These are phyloP conservation scores for Porcisia deanei DNA, from an alignment of 208 protist genomes.

Conservation along the genomic window DNA sequence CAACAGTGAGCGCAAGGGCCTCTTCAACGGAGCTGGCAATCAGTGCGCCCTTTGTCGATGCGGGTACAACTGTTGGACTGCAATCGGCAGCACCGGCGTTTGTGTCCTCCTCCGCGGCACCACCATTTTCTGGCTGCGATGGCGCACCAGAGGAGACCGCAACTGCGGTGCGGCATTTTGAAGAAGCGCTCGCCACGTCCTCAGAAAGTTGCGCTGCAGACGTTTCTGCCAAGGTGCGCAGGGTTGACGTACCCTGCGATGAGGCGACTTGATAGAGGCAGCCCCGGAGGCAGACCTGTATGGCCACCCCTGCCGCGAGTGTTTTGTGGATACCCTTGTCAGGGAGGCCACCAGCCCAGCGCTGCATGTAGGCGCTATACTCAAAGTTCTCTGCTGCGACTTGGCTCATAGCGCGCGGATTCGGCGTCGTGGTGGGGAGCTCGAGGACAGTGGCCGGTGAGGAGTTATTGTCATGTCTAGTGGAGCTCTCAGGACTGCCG, in stretches of 20 bases:
- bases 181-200: slow-evolving; percentile 9
- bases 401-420: slow-evolving; percentile 31
- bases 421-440: slow-evolving; percentile 7
- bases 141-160: neutral
- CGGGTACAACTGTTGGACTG: neutral
- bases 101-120: neutral
- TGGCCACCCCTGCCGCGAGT: neutral
- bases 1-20: slow-evolving; percentile 9
- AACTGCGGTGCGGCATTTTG: neutral
- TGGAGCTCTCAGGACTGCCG: neutral
- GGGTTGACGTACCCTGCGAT: slow-evolving; percentile 5
- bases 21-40: slow-evolving; percentile 9
- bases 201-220: slow-evolving; percentile 24
- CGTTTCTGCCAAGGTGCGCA: slow-evolving; percentile 23
- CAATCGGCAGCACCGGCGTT: neutral
- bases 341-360: neutral
- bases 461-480: neutral
- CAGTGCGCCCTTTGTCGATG: neutral
- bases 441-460: neutral
- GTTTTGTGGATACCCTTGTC: neutral
- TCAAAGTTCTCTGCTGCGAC: slow-evolving; percentile 37
- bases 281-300: slow-evolving; percentile 20
- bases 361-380: slow-evolving; percentile 30
- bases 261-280: slow-evolving; percentile 22
- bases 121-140: neutral